Base-by-base conservation (phyloP, 306 rosid species). In the Ceratonia siliqua region DNA sequence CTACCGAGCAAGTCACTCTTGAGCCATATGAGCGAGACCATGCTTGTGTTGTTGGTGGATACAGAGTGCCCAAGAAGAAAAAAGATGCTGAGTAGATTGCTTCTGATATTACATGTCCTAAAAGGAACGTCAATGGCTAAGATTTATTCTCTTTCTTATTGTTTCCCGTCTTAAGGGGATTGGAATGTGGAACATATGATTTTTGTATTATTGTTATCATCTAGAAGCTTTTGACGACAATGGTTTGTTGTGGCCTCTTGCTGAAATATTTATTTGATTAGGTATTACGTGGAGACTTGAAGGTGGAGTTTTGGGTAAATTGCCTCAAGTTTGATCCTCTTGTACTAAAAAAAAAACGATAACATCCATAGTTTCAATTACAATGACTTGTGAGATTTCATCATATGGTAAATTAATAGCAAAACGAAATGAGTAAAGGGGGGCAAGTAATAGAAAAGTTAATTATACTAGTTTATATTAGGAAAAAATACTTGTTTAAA, bases 11-110 rank as follows among this genome's bases (percentile, higher is more conserved):
- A 79, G 96, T 95, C 0, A 95, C 99, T 18, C 98, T 95, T 3
- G 88, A 84, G 56, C 98, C 99, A 21, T 95, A 86, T 28, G 99
- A 95, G 83, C 80, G 98, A 9, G 98, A 95, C 76, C 98, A 91
- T 73, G 98, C 98, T 59, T 94, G 97, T 64, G 98, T 94, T 0
- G 91, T 90, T 21, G 98, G 98, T 27, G 82, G 82, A 3, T 91
- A 94, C 76, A 88, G 96, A 39, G 3, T 87, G 46, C 79, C 89
- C 0, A 90, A 90, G 92, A 94, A 94, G 85, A 84, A 84, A 24
- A 84, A 84, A 39, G 89, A 79, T 39, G 74, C 52, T 0, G 62
- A 72, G 15, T 78, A 85, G 25, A 8, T n/a, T 50, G 22, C 43
- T 0, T 6, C 21, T 21, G 2, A 7, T 3, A 12, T 27, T 58